Evolutionary conservation across 352 stramenopile genomes (phyloP).

Genomic region (Elongisporangium prolatum): DNA sequence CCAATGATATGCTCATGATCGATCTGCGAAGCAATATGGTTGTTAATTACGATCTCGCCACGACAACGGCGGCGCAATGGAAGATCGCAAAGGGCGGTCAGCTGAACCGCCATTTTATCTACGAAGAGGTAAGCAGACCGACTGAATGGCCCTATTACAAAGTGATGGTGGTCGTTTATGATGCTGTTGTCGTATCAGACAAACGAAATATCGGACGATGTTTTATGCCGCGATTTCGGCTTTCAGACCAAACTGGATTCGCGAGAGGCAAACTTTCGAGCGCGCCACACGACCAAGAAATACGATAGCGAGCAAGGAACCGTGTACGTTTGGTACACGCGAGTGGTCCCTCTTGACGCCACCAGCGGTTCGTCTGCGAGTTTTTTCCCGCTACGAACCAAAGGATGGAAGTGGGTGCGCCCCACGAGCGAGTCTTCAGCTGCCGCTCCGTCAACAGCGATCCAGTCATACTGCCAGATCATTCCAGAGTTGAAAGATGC

Average conservation of each 20-base stretch:
- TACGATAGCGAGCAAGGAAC: neutral
- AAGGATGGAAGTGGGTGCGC: neutral
- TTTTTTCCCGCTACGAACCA: neutral
- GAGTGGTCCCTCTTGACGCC: neutral
- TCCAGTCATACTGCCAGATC: neutral
- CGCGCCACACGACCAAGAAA: neutral
- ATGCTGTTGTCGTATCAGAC: neutral
- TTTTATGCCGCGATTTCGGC: neutral
- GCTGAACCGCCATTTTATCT: neutral
- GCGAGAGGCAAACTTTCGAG: neutral
- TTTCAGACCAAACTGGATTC: neutral
- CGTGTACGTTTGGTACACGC: neutral
- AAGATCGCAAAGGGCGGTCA: neutral
- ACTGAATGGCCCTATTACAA: neutral
- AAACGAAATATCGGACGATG: neutral
- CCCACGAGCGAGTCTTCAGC: neutral
- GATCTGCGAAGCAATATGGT: neutral
- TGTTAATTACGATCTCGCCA: neutral
- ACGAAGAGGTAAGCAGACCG: neutral
- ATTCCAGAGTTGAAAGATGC: neutral
- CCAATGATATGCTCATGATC: neutral
- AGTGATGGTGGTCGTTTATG: neutral
- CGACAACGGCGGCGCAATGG: neutral
- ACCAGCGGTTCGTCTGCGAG: neutral
- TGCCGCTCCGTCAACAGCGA: neutral